Evolutionary conservation across 2,329 filamentous ascomycete genomes (phyloP).

Genomic region (Fusarium sulawesiense): DNA sequence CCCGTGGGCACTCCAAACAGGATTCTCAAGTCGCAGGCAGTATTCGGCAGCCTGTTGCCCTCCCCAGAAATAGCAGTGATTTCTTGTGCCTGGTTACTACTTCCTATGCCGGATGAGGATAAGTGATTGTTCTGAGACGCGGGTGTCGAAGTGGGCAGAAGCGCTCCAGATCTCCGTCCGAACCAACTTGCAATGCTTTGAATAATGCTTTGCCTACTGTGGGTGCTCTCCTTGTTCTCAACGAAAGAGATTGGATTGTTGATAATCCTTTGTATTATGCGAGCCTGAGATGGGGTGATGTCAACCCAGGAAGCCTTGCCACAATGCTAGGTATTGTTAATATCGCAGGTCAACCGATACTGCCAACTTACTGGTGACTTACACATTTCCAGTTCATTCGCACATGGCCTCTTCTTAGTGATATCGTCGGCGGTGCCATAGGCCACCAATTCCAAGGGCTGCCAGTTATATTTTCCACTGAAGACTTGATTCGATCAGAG

Average conservation of each 20-base stretch:
- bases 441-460: constrained; percentile 16
- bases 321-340: constrained; percentile 3
- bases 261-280: neutral
- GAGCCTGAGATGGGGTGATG: neutral
- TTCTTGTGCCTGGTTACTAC: neutral
- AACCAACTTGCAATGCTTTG: neutral
- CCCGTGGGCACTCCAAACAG: constrained; percentile 7
- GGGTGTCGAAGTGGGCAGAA: neutral
- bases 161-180: neutral
- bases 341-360: neutral
- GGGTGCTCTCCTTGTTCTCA: neutral
- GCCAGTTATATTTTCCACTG: neutral
- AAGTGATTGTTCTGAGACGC: neutral
- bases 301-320: neutral
- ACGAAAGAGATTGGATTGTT: neutral
- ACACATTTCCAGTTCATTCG: constrained; percentile 12
- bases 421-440: neutral
- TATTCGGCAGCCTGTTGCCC: neutral
- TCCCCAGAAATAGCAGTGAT: neutral
- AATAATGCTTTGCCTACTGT: neutral
- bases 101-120: neutral
- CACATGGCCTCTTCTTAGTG: neutral
- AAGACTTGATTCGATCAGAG: neutral
- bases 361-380: neutral
- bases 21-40: constrained; percentile 4